Evolutionary conservation across 495 filamentous ascomycete genomes (phyloP).

Genomic region (Saxispiralis lemnorum): DNA sequence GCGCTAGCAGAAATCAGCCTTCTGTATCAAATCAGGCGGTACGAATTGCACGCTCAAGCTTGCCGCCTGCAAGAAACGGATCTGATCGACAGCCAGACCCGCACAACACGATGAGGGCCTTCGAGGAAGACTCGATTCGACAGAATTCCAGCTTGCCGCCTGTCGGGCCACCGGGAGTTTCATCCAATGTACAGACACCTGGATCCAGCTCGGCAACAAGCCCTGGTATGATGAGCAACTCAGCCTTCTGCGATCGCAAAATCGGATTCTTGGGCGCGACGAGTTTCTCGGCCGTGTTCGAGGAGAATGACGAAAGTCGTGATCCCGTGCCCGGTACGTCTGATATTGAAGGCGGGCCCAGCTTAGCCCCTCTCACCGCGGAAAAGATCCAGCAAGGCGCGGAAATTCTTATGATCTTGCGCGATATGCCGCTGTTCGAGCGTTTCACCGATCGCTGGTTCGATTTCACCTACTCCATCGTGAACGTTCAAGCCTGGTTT

Average conservation of each 20-base stretch:
- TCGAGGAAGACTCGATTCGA: too few species aligned
- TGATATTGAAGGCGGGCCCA: constrained; percentile 1
- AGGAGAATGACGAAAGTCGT: constrained; percentile 7
- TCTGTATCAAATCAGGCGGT: background rate
- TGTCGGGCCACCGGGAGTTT: too few species aligned
- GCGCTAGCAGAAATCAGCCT: background rate
- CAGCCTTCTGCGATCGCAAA: constrained; percentile 10
- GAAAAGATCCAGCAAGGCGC: constrained; percentile 20
- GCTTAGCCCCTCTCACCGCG: constrained; percentile 7
- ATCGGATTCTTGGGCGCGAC: constrained; percentile 15
- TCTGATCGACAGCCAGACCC: too few species aligned
- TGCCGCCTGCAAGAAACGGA: too few species aligned
- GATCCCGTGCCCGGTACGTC: background rate
- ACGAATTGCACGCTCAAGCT: too few species aligned
- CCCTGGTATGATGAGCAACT: too few species aligned
- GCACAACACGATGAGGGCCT: background rate
- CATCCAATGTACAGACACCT: too few species aligned
- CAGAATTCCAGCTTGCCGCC: too few species aligned
- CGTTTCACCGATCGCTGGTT: constrained; percentile 21
- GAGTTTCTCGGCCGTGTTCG: constrained; percentile 14
- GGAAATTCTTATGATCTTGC: constrained; percentile 17
- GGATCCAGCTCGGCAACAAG: too few species aligned
- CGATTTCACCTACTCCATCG: constrained; percentile 16
- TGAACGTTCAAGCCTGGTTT: constrained; percentile 20
- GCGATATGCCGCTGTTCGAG: constrained; percentile 18